Base-by-base conservation (phyloP, 2,329 filamentous ascomycete species). In the Cercospora sp. region DNA sequence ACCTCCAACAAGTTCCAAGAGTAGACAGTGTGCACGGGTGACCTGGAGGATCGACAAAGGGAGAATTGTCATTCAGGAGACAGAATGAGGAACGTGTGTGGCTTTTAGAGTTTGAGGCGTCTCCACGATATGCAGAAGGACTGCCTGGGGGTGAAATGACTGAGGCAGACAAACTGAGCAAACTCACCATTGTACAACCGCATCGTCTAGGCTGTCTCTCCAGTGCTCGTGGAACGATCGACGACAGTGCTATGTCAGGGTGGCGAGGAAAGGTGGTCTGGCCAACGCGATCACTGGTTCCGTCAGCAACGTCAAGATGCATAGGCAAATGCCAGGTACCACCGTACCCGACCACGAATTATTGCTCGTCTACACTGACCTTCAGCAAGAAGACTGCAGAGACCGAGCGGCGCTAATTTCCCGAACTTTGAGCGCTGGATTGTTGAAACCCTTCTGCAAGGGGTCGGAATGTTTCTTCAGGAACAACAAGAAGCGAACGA, bases 141-240 rank as follows among this genome's bases (percentile, higher is more conserved):
- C 48, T 59, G 55, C 28, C 31, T 36, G 30, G 18, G 31, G 28
- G 12, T 5, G 26, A 16, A 33, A 58, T 67, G 45, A 59, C 60
- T 53, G 64, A 68, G 40, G 55, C 58, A 68, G 51, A 63, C 68
- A 59, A 68, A 69, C 64, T 64, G 70, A 63, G 66, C 60, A 63
- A 53, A 76, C 75, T 74, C 65, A 77, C 75, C 72, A 71, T 70
- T 73, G 74, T 75, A 71, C 65, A 73, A 73, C 72, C 73, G 68
- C 69, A 70, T 74, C 65, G 63, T 42, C 68, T 63, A 68, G 65
- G 65, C 68, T 73, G 69, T 64, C 67, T 68, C 59, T 60, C 51
- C 60, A 68, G 67, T 67, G 71, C 66, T 72, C 67, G 65, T 71
- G 72, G 71, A 73, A 65, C 68, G 69, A 66, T 55, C 58, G 67